phyloP scores from a whole-genome alignment of 352 stramenopile genomes.

The Pythium sp. region DNA sequence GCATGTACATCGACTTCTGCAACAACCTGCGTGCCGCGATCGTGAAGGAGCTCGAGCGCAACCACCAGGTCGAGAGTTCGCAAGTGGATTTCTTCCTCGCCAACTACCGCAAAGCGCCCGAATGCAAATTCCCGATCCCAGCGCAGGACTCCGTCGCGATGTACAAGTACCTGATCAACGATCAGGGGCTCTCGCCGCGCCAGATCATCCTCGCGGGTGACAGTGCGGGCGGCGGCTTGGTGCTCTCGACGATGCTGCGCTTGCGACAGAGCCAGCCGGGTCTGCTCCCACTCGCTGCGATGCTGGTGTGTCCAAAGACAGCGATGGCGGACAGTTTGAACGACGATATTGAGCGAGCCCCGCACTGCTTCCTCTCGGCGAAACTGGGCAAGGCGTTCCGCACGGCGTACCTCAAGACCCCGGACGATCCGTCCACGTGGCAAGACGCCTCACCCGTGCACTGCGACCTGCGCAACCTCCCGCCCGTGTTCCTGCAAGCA shows the following conservation, averaged over 20 bases:
- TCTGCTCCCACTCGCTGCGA: slow-evolving; percentile 30
- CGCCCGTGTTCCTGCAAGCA: slow-evolving; percentile 45
- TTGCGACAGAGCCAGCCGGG: slow-evolving; percentile 21
- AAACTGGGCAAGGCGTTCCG: slow-evolving; percentile 20
- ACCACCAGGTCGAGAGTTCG: slow-evolving; percentile 18
- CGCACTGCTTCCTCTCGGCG: slow-evolving; percentile 34
- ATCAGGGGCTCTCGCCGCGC: slow-evolving; percentile 28
- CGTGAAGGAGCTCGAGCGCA: slow-evolving; percentile 22
- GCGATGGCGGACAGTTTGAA: slow-evolving; percentile 21
- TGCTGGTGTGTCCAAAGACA: slow-evolving; percentile 32
- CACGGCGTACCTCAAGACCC: slow-evolving; percentile 23
- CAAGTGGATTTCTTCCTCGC: slow-evolving; percentile 41
- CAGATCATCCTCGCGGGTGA: slow-evolving; percentile 44
- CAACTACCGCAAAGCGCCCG: slow-evolving; percentile 53
- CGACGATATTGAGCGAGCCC: slow-evolving; percentile 16
- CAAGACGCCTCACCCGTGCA: slow-evolving; percentile 37
- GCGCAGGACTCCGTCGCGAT: slow-evolving; percentile 36
- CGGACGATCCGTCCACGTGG: slow-evolving; percentile 31
- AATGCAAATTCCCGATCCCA: slow-evolving; percentile 39
- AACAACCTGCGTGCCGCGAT: slow-evolving; percentile 25
- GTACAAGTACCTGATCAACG: slow-evolving; percentile 38
- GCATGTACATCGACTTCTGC: slow-evolving; percentile 34
- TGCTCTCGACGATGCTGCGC: slow-evolving; percentile 39
- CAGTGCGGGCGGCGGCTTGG: slow-evolving; percentile 38
- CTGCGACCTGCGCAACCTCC: slow-evolving; percentile 36